Evolutionary conservation across 306 rosid genomes (phyloP), one percentile per base, ranked within the genome.

Genomic region (Corylus avellana): DNA sequence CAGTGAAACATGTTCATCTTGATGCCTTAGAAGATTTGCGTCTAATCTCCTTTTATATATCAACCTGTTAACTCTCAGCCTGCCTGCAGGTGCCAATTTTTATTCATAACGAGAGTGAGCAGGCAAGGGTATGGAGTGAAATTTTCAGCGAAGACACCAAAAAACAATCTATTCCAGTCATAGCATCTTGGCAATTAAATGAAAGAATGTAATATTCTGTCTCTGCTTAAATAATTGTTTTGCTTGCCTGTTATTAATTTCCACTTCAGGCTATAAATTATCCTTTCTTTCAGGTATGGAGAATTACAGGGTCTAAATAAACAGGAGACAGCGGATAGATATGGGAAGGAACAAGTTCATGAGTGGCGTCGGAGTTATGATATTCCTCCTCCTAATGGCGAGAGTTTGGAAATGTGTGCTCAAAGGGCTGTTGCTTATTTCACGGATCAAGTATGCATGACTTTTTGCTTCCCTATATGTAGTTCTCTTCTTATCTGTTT

Each of bases 371-470:
- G 99, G 75, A 93, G 99, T 88, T 96, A 91, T 61, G 98, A 96
- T 68, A 86, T 79, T 58, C 96, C 99, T 62, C 99, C 99, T 76
- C 99, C 99, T 16, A 90, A 91, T 82, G 99, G 98, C 70, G 99
- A 96, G 90, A 96, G 99, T 81, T 90, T 96, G 94, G 98, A 96
- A 85, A 93, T 96, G 99, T 96, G 98, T 84, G 99, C 99, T 63
- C 78, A 96, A 83, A 89, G 98, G 88, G 99, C 98, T 32, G 99
- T 96, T 88, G 98, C 98, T 78, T 96, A 96, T 88, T 96, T 96
- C 75, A 91, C 86, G 82, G 96, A 93, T 51, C 88, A 89, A 25
- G 99, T 95, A 86, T 20, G 91, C 77, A 78, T 42, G 68, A 67
- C 44, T 75, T 42, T n/a, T 54, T 63, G 44, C 69, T 77, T 62